These are phyloP conservation scores for Globisporangium cederbergense DNA, from an alignment of 352 stramenopile species.

Conservation along the genomic window DNA sequence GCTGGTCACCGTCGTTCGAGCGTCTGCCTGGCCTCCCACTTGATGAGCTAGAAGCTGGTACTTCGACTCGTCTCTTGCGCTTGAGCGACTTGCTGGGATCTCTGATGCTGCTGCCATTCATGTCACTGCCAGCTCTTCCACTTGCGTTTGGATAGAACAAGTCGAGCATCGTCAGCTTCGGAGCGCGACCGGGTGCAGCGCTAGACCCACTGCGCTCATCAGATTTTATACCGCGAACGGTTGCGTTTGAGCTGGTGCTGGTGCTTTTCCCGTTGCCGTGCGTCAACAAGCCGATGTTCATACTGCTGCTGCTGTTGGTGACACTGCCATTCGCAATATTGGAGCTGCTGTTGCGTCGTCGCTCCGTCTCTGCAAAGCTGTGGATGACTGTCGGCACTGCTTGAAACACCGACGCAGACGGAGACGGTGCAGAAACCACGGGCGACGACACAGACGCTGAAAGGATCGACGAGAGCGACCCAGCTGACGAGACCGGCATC, in stretches of 20 bases:
- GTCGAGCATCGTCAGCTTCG: slow-evolving; percentile 48
- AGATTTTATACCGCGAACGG: slow-evolving; percentile 19
- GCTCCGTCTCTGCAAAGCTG: slow-evolving; percentile 59
- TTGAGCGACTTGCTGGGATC: slow-evolving; percentile 34
- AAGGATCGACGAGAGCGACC: slow-evolving; percentile 19
- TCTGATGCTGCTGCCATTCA: slow-evolving; percentile 3
- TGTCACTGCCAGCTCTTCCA: not conserved
- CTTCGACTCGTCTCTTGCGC: slow-evolving; percentile 34
- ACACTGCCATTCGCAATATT: not conserved
- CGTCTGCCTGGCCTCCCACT: slow-evolving; percentile 6
- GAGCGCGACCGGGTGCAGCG: not conserved
- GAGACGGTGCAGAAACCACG: slow-evolving; percentile 10
- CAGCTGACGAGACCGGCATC: slow-evolving; percentile 13
- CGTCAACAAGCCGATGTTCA: slow-evolving; percentile 6
- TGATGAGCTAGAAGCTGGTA: not conserved
- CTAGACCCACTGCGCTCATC: slow-evolving; percentile 17
- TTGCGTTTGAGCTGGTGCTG: not conserved
- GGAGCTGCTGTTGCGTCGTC: slow-evolving; percentile 16
- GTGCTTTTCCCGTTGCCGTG: slow-evolving; percentile 2
- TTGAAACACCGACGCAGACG: slow-evolving; percentile 45
- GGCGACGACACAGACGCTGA: slow-evolving; percentile 12
- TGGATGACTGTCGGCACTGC: slow-evolving; percentile 49
- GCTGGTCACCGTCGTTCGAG: slow-evolving; percentile 5
- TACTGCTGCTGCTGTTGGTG: not conserved
- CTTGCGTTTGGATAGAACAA: slow-evolving; percentile 45